phyloP scores from a whole-genome alignment of 1,139 yeast species.

The Suzukiozyma palmioleophila region DNA sequence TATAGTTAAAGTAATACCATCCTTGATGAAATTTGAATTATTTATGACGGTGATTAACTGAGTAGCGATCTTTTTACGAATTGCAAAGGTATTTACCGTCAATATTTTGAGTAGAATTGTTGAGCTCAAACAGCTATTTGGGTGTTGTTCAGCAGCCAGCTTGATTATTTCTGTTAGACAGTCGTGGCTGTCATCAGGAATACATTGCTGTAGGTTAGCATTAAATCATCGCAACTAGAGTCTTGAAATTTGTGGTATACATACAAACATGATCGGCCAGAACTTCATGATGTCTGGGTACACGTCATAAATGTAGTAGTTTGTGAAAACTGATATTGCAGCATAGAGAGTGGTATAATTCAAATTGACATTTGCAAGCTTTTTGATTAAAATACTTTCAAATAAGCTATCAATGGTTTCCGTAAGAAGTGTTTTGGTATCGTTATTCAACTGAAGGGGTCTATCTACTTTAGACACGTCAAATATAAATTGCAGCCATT shows the following conservation, averaged over 20 bases:
- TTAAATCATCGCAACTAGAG: too few relatives aligned
- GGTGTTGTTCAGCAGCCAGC: background rate
- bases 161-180: background rate
- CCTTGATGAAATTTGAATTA: background rate
- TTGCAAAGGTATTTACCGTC: conserved; percentile 1
- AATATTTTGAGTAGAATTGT: background rate
- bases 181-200: background rate
- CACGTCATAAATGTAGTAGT: background rate
- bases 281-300: conserved; percentile 2
- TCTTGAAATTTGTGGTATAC: conserved; percentile 2
- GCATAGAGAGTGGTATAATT: background rate
- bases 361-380: background rate
- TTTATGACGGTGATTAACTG: background rate
- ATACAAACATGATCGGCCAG: conserved; percentile 9
- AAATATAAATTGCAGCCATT: background rate
- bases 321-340: conserved; percentile 1
- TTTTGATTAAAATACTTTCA: background rate
- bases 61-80: conserved; percentile 3
- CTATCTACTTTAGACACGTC: background rate
- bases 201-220: background rate
- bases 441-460: background rate
- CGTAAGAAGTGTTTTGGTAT: background rate
- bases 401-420: background rate
- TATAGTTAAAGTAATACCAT: background rate
- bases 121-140: background rate